These are phyloP conservation scores for Pythium phragmiticola DNA, from an alignment of 352 stramenopile genomes.

Conservation along the genomic window DNA sequence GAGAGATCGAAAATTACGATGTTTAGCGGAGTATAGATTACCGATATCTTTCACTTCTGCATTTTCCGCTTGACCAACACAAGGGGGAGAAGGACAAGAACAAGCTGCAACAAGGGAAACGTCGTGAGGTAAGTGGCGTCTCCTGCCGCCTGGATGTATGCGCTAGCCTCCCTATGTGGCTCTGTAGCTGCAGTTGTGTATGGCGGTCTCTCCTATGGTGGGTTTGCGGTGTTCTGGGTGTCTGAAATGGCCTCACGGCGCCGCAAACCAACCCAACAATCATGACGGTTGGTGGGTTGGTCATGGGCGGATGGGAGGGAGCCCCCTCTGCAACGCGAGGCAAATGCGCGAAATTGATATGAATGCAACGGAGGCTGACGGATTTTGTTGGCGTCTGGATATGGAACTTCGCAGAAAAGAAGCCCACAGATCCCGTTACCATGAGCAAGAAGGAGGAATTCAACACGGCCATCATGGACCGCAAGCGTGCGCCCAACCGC, in stretches of 20 bases:
- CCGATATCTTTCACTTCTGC: constrained; percentile 30
- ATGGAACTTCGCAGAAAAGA: constrained; percentile 15
- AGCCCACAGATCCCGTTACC: constrained; percentile 19
- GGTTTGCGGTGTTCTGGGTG: background rate
- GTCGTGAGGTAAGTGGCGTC: constrained; percentile 8
- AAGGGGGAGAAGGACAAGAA: constrained; percentile 20
- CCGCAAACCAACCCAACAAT: background rate
- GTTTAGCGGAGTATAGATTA: constrained; percentile 10
- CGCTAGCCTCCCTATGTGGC: background rate
- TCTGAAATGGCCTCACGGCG: background rate
- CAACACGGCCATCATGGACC: constrained; percentile 85
- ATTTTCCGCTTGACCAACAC: constrained; percentile 18
- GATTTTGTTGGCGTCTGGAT: background rate
- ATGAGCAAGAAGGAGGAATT: constrained; percentile 76
- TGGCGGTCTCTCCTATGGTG: background rate
- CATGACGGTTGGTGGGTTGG: background rate
- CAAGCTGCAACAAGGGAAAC: constrained; percentile 22
- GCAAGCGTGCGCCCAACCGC: constrained; percentile 97
- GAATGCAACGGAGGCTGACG: constrained; percentile 1
- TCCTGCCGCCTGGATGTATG: background rate
- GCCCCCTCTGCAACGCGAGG: background rate
- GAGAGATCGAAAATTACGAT: constrained; percentile 16
- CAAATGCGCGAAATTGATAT: background rate
- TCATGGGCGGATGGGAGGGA: background rate
- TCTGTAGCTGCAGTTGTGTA: background rate